Conservation (phyloP, 2,329 filamentous ascomycete genomes). For the Claviceps sp. region DNA sequence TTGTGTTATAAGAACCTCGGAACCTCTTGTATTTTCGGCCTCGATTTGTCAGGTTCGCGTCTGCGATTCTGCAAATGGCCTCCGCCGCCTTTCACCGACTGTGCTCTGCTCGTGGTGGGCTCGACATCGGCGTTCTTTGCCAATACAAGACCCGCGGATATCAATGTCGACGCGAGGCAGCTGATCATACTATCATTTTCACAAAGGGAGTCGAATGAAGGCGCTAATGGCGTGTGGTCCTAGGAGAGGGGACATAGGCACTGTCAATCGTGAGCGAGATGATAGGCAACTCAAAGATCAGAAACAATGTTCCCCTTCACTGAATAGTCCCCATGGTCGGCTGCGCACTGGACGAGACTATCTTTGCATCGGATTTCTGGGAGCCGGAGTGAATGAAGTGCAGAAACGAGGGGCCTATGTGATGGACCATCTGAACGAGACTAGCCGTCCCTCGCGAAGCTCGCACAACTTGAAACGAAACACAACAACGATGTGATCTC, state of each 20-base stretch:
- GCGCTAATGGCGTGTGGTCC: constrained; percentile 38
- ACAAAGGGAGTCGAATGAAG: constrained; percentile 31
- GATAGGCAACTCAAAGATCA: not conserved
- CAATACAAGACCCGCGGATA: no score
- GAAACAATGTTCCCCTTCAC: no score
- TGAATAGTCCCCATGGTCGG: not conserved
- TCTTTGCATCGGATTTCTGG: constrained; percentile 20
- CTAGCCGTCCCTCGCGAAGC: constrained; percentile 32
- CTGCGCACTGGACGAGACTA: constrained; percentile 2
- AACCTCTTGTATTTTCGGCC: constrained; percentile 12
- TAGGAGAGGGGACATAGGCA: constrained; percentile 41
- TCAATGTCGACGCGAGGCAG: no score
- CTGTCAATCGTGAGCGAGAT: constrained; percentile 16
- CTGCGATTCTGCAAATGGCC: no score
- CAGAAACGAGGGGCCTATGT: constrained; percentile 43
- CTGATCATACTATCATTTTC: no score
- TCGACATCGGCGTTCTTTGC: no score
- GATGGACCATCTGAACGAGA: constrained; percentile 31
- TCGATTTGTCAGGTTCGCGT: no score
- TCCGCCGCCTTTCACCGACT: no score
- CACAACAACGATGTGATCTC: constrained; percentile 36
- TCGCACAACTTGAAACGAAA: constrained; percentile 33
- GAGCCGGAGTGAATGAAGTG: constrained; percentile 40
- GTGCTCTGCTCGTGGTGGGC: no score
- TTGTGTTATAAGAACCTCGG: constrained; percentile 23